phyloP scores from a whole-genome alignment of 257 asterid genomes.

The Solanum tarijense region DNA sequence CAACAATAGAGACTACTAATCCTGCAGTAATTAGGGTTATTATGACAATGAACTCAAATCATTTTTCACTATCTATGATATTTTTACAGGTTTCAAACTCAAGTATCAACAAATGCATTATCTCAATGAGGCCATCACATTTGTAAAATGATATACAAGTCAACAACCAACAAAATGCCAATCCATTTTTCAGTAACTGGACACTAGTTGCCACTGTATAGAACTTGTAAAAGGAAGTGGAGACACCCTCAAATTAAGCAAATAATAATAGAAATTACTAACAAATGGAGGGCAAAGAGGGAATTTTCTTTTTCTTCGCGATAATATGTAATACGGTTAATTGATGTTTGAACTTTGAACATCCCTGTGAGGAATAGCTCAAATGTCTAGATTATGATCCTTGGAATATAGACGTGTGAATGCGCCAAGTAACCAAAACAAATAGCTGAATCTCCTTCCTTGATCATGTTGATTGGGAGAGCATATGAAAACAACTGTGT shows the following conservation, averaged over 20 bases:
- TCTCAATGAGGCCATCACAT: neutral
- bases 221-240: neutral
- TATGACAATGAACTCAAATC: neutral
- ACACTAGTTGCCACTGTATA: neutral
- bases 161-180: neutral
- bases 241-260: neutral
- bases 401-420: neutral
- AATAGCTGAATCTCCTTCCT: neutral
- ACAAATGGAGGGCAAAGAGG: neutral
- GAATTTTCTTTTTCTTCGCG: neutral
- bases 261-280: neutral
- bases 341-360: neutral
- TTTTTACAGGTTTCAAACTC: neutral
- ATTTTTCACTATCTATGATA: neutral
- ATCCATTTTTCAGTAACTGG: neutral
- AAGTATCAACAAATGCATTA: neutral
- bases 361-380: neutral
- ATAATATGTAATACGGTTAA: neutral
- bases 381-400: neutral
- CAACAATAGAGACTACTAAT: constrained; percentile 60
- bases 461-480: neutral
- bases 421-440: neutral
- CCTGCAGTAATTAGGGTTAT: constrained; percentile 34
- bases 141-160: neutral
- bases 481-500: neutral